Evolutionary conservation across 2,329 filamentous ascomycete species (phyloP).

Genomic region (Penicillium sp.): DNA sequence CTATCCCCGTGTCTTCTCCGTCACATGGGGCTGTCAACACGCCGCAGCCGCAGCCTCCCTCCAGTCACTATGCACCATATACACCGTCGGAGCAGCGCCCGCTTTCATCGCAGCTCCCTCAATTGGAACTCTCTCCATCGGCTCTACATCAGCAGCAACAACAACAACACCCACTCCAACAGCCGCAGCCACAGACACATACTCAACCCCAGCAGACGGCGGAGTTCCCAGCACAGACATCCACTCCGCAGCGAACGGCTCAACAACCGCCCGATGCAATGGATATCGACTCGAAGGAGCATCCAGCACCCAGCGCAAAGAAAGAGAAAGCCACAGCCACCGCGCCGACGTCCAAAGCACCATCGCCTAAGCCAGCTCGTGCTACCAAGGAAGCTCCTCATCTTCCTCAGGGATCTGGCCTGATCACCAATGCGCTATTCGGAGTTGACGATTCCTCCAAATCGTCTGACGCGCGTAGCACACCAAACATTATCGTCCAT

Average conservation of each 20-base stretch:
- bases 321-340: constrained; percentile 46
- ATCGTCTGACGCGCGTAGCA: constrained; percentile 45
- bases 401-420: constrained; percentile 60
- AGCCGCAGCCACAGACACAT: constrained; percentile 3
- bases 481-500: constrained; percentile 77
- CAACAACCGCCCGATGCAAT: constrained; percentile 22
- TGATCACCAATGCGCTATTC: constrained; percentile 61
- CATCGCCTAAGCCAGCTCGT: constrained; percentile 55
- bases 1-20: constrained; percentile 23
- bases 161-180: constrained; percentile 14
- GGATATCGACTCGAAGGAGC: constrained; percentile 37
- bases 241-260: constrained; percentile 13
- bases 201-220: constrained; percentile 16
- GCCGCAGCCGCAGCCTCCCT: constrained; percentile 15
- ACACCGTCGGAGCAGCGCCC: constrained; percentile 27
- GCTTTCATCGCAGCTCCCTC: constrained; percentile 23
- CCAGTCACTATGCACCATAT: constrained; percentile 20
- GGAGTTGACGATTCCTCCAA: constrained; percentile 50
- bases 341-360: constrained; percentile 51
- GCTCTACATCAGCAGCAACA: constrained; percentile 19
- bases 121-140: constrained; percentile 20
- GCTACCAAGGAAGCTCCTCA: constrained; percentile 55
- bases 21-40: constrained; percentile 20
- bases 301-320: constrained; percentile 33
- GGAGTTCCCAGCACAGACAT: constrained; percentile 17